These are phyloP conservation scores for Talaromyces nanjingensis DNA, from an alignment of 495 filamentous ascomycete genomes.

Conservation along the genomic window DNA sequence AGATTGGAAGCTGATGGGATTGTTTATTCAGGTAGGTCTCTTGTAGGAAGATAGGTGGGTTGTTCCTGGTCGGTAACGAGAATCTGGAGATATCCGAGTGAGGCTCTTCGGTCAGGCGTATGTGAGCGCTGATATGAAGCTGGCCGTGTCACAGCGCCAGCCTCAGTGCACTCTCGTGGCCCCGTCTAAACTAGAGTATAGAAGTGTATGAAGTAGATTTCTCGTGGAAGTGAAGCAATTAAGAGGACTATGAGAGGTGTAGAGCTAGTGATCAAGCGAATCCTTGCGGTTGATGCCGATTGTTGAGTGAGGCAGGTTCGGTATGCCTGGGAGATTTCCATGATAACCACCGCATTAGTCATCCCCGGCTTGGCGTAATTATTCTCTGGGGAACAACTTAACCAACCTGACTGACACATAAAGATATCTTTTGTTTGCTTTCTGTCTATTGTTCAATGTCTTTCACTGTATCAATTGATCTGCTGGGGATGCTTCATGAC, in stretches of 20 bases:
- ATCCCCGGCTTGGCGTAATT: constrained; percentile 13
- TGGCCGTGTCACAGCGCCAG: not conserved
- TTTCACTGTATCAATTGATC: too few relatives aligned
- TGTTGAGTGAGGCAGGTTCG: constrained; percentile 37
- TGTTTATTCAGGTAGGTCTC: not conserved
- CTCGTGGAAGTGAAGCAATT: not conserved
- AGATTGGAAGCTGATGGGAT: not conserved
- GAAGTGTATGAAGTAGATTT: not conserved
- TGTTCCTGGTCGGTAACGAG: not conserved
- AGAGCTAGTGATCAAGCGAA: not conserved
- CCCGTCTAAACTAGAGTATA: not conserved
- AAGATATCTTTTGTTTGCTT: too few relatives aligned
- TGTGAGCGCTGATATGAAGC: not conserved
- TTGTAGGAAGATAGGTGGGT: not conserved
- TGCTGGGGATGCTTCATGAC: too few relatives aligned
- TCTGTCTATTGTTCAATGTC: too few relatives aligned
- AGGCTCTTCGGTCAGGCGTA: not conserved
- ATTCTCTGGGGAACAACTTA: not conserved
- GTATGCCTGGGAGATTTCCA: constrained; percentile 35
- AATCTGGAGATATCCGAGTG: not conserved
- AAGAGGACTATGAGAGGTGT: not conserved
- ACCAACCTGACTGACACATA: too few relatives aligned
- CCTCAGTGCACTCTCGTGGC: not conserved
- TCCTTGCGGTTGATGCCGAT: constrained; percentile 7
- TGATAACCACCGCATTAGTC: constrained; percentile 34